Evolutionary conservation across 169 alveolate genomes (phyloP), one percentile per base, ranked within the genome.

Genomic region (Plasmodium reichenowi): DNA sequence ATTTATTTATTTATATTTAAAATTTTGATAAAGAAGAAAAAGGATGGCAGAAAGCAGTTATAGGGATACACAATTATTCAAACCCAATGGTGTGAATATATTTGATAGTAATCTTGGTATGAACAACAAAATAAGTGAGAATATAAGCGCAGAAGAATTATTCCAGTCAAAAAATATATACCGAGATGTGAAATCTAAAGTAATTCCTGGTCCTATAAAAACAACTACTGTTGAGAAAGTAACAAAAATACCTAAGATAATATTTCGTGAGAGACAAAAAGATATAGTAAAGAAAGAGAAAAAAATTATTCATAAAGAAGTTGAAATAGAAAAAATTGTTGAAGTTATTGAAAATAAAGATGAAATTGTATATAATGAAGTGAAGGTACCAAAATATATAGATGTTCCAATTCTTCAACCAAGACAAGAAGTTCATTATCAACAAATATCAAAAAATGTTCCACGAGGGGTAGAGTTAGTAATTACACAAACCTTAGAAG

Each of bases 391-490:
- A 0, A 64, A 72, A 29, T 59, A 76, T 64, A 17, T 48, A 64
- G 89, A 76, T 20, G 48, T 76, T 43, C 75, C 76, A 2, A 45
- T 76, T 47, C 43, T 50, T 32, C 74, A 76, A 8, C 74, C 75
- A 64, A 76, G 89, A 22, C 89, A 76, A 56, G 89, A 76, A 56
- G 59, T 76, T 10, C 67, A 63, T 56, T 56, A 76, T 38, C 47
- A 50, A 32, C 45, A 76, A 38, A 38, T 76, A 24, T 6, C 64
- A 0, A 76, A 76, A 52, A 64, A 76, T 43, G 54, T 76, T 9
- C 89, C 89, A n/a, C 64, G 24, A 29, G 89, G 89, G 20, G 56
- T 66, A n/a, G 89, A 76, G 20, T n/a, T 76, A 26, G 47, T 15
- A 5, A 50, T 76, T 26, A 76, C 66, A 26, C 68, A 76, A 43